Conservation (phyloP, 2,329 filamentous ascomycete species). For the Stemphylium vesicarium region DNA sequence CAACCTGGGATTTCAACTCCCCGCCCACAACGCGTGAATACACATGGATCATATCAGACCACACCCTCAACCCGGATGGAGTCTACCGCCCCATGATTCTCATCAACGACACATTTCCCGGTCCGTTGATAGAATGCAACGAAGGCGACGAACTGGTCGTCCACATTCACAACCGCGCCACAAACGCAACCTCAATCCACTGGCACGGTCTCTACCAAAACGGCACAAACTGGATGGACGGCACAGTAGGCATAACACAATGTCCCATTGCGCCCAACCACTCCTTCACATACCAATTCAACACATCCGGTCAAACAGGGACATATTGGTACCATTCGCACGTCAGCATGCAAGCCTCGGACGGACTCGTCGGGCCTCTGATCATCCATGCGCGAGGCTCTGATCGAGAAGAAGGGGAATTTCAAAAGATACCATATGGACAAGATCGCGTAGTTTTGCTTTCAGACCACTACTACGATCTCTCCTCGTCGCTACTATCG, state of each 20-base stretch:
- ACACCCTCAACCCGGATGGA: constrained; percentile 64
- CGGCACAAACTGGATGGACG: constrained; percentile 57
- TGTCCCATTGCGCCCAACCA: constrained; percentile 63
- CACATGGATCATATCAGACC: constrained; percentile 66
- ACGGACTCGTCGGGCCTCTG: constrained; percentile 50
- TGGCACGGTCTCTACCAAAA: constrained; percentile 67
- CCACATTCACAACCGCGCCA: constrained; percentile 60
- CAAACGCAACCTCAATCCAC: constrained; percentile 68
- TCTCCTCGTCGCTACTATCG: constrained; percentile 55
- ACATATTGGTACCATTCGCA: constrained; percentile 48
- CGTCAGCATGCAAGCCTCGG: constrained; percentile 51
- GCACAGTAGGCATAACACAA: constrained; percentile 58
- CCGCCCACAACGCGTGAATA: constrained; percentile 62
- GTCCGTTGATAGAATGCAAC: constrained; percentile 50
- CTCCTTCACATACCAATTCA: constrained; percentile 39
- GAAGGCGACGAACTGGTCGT: constrained; percentile 73
- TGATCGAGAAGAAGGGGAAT: constrained; percentile 48
- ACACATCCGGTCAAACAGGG: constrained; percentile 46
- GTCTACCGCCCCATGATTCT: constrained; percentile 51
- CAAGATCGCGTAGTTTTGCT: constrained; percentile 68
- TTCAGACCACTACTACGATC: constrained; percentile 72
- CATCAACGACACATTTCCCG: constrained; percentile 51
- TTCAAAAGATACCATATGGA: constrained; percentile 52
- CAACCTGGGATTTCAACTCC: constrained; percentile 62
- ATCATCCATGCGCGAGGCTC: constrained; percentile 41